phyloP scores from a whole-genome alignment of 768 basidiomycete genomes.

The Serendipita sp. region DNA sequence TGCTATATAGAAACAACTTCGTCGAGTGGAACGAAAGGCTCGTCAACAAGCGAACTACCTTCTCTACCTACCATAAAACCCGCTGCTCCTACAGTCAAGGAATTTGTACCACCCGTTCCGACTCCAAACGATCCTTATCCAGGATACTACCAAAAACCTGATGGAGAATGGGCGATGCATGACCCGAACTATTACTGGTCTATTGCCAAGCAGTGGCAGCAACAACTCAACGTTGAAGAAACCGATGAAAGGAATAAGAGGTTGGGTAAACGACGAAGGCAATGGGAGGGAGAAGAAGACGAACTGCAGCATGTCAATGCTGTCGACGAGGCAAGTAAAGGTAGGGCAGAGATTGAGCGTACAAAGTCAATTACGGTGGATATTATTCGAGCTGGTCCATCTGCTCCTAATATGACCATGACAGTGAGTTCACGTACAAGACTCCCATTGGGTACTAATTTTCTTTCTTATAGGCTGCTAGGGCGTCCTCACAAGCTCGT shows the following conservation, averaged over 20 bases:
- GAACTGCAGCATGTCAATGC: slow-evolving; percentile 49
- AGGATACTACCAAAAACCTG: slow-evolving; percentile 73
- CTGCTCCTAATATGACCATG: slow-evolving; percentile 69
- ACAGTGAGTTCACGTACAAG: slow-evolving; percentile 30
- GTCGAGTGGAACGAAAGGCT: background rate
- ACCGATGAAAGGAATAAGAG: slow-evolving; percentile 53
- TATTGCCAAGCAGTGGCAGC: slow-evolving; percentile 40
- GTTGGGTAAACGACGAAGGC: slow-evolving; percentile 54
- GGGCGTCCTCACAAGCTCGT: slow-evolving; percentile 50
- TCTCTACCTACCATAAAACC: background rate
- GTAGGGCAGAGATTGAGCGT: slow-evolving; percentile 41
- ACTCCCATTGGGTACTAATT: background rate
- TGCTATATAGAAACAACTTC: background rate
- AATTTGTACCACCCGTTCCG: slow-evolving; percentile 58
- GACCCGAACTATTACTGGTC: slow-evolving; percentile 56
- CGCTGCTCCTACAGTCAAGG: slow-evolving; percentile 50
- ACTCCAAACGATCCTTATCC: slow-evolving; percentile 63
- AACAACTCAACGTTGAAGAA: slow-evolving; percentile 20
- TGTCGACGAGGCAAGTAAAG: slow-evolving; percentile 45
- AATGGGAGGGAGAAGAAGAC: slow-evolving; percentile 44
- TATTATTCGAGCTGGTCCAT: slow-evolving; percentile 32
- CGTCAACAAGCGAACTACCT: background rate
- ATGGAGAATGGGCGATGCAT: slow-evolving; percentile 63
- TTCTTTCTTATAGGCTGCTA: slow-evolving; percentile 38
- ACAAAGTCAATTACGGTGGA: slow-evolving; percentile 59